Evolutionary conservation across 2,329 filamentous ascomycete species (phyloP).

Genomic region (Colletotrichum agaves): DNA sequence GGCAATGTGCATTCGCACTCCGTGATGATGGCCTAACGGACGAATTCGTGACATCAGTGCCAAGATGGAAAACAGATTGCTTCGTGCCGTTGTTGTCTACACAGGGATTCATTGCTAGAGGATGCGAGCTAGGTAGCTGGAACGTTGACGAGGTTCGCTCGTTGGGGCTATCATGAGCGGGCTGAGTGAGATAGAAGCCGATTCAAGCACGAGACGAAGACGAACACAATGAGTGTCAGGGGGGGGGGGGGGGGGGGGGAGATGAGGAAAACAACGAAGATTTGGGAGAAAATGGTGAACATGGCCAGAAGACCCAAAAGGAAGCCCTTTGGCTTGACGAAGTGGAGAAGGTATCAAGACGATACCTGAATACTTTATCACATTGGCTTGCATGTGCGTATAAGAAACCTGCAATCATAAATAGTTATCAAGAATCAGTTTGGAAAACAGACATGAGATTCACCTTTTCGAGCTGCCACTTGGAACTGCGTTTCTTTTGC

Average conservation of each 20-base stretch:
- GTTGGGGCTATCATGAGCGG: not conserved
- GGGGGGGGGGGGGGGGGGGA: not conserved
- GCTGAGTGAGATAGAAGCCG: not conserved
- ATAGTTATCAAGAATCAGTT: too few relatives aligned
- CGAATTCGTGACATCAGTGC: conserved; percentile 27
- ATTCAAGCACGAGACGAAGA: too few relatives aligned
- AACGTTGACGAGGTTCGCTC: not conserved
- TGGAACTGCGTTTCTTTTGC: not conserved
- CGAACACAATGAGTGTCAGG: not conserved
- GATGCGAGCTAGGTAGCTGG: not conserved
- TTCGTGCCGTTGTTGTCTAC: not conserved
- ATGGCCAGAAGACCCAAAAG: too few relatives aligned
- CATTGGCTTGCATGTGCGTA: too few relatives aligned
- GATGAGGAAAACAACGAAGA: not conserved
- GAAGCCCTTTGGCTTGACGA: too few relatives aligned
- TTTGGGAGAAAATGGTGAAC: too few relatives aligned
- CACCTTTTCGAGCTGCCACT: not conserved
- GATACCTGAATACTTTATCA: too few relatives aligned
- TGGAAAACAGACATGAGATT: not conserved
- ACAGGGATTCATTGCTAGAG: not conserved
- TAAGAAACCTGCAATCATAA: too few relatives aligned
- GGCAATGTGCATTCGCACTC: not conserved
- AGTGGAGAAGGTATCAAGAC: not conserved
- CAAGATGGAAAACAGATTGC: conserved; percentile 10
- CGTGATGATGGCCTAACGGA: not conserved